Evolutionary conservation across 2,329 filamentous ascomycete species (phyloP), one percentile per base, ranked within the genome.

Genomic region (Xylariomycetidae sp.): DNA sequence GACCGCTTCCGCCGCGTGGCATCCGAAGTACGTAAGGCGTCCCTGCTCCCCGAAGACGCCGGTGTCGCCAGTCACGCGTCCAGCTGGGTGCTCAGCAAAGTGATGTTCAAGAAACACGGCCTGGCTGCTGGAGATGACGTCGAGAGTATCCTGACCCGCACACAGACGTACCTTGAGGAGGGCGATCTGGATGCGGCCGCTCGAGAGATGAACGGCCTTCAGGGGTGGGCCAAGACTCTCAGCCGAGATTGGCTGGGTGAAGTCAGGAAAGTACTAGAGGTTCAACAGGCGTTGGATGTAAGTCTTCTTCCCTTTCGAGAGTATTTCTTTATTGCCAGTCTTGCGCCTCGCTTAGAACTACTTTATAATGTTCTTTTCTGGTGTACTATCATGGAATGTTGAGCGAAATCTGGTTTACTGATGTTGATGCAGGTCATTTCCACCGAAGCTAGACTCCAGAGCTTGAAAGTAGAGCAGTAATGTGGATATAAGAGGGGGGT

Each of bases 1-100:
- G 92, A 98, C 64, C 83, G 92, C 43, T 98, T 98, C 82, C 82
- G 92, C 27, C 85, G 88, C 31, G 92, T 98, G 12, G 87, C 92
- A 3, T 69, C 70, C 36, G 92, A 98, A 66, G 92, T 98, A 25
- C 80, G 92, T 59, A 98, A 98, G 71, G 92, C 92, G 14, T 84
- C 85, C 27, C 74, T 98, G 31, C 73, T 98, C 12, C 92, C 92
- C 11, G 89, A 94, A 45, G 85, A 96, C 53, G 92, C 92, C 0
- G 92, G 92, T 48, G 85, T 98, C 16, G 90, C 92, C 14, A 92
- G 85, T 53, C 92, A 98, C 60, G 88, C 90, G 3, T 90, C 88
- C 27, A 92, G 85, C 59, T 83, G 87, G 60, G 72, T 94, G 29
- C 70, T 98, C 51, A 94, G 87, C 70, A 94, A 95, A 67, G 74